Conservation (phyloP, 163 green algal species). For the Smithsoniella earleae region DNA sequence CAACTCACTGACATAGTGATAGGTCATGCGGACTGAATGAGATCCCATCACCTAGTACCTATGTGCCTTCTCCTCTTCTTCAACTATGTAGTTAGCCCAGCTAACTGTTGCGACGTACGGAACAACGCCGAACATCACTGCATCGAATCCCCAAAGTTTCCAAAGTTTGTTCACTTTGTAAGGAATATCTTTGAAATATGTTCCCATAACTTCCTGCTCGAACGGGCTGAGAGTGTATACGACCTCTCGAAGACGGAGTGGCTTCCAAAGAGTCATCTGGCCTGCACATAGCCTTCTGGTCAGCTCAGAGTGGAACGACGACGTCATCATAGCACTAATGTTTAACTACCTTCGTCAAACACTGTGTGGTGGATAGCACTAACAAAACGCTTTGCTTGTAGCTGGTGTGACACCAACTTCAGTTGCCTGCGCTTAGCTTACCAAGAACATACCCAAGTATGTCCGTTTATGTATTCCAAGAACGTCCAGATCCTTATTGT, state of each 20-base stretch:
- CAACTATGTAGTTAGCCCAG: constrained; percentile 26
- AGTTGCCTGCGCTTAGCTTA: too few relatives aligned
- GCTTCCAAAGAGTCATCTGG: background rate
- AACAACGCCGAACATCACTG: background rate
- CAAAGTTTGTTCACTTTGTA: constrained; percentile 53
- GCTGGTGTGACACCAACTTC: too few relatives aligned
- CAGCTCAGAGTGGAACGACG: too few relatives aligned
- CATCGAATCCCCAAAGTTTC: constrained; percentile 28
- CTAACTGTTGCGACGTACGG: background rate
- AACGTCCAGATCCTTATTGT: too few relatives aligned
- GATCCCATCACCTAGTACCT: background rate
- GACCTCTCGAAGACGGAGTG: constrained; percentile 60
- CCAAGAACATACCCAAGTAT: too few relatives aligned
- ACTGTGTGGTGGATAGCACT: too few relatives aligned
- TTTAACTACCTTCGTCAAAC: too few relatives aligned
- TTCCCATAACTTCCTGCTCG: constrained; percentile 62
- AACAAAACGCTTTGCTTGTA: too few relatives aligned
- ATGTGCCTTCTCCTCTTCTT: constrained; percentile 19
- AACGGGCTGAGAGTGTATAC: constrained; percentile 80
- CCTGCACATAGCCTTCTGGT: background rate
- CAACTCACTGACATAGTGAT: too few relatives aligned
- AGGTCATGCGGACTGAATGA: too few relatives aligned
- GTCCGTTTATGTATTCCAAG: too few relatives aligned
- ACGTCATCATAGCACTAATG: too few relatives aligned
- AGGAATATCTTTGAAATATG: constrained; percentile 66